Evolutionary conservation across 768 basidiomycete species (phyloP).

Genomic region (Basidioascus undulatus): DNA sequence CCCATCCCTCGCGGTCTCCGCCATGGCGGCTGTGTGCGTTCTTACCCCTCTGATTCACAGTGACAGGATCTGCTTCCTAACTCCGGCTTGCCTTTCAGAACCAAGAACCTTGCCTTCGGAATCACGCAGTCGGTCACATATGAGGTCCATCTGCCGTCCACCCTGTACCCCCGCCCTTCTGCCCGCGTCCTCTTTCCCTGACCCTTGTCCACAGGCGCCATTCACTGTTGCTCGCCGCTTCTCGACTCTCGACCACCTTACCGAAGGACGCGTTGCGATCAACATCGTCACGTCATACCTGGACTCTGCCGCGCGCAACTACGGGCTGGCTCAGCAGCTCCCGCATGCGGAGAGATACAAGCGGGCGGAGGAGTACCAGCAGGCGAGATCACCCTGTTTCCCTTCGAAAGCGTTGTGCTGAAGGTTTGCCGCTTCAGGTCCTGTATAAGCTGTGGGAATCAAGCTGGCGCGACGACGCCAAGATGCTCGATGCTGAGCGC

Average conservation of each 20-base stretch:
- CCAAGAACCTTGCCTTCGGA: constrained; percentile 2
- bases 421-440: too few relatives aligned
- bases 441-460: constrained; percentile 5
- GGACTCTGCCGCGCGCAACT: neutral
- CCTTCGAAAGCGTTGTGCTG: too few relatives aligned
- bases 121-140: constrained; percentile 2
- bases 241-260: constrained; percentile 5
- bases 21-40: neutral
- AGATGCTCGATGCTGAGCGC: neutral
- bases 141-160: neutral
- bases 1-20: neutral
- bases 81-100: too few relatives aligned
- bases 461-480: constrained; percentile 2
- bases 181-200: too few relatives aligned
- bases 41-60: too few relatives aligned
- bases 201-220: too few relatives aligned
- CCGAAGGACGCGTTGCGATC: constrained; percentile 1
- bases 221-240: constrained; percentile 3
- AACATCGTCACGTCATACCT: constrained; percentile 3
- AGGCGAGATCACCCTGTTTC: too few relatives aligned
- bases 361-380: neutral
- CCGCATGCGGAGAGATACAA: constrained; percentile 2
- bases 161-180: neutral
- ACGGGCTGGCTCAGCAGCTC: neutral
- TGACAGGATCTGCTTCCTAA: too few relatives aligned